Conservation (phyloP, 164 flowering plant species). For the Vitis vinifera region DNA sequence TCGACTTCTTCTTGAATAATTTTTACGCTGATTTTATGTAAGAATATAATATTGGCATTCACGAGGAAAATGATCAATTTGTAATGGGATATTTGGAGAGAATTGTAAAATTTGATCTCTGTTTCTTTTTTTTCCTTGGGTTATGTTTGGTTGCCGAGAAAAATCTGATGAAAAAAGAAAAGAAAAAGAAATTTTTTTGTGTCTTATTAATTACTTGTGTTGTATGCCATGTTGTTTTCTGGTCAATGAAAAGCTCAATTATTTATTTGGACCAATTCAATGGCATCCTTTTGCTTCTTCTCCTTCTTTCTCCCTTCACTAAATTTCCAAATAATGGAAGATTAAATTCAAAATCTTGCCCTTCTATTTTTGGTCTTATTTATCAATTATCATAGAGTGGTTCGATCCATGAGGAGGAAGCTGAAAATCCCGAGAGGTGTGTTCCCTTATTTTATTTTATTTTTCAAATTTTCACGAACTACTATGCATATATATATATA, state of each 20-base stretch:
- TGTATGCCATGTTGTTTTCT: no score
- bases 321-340: no score
- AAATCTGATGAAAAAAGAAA: neutral
- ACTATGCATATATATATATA: no score
- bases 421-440: no score
- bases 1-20: conserved; percentile 25
- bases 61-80: conserved; percentile 5
- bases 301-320: neutral
- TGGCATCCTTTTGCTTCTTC: neutral
- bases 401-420: no score
- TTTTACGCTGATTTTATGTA: conserved; percentile 7
- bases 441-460: no score
- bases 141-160: conserved; percentile 7
- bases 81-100: conserved; percentile 22
- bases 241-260: no score
- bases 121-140: neutral
- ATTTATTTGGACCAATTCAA: no score
- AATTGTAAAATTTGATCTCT: conserved; percentile 16
- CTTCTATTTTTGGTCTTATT: no score
- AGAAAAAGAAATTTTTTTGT: neutral
- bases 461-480: no score
- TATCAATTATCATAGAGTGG: no score
- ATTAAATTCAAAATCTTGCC: no score
- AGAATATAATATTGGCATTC: conserved; percentile 19
- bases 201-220: neutral